These are phyloP conservation scores for Thecamonas trahens DNA, from an alignment of 78 protist genomes.

Conservation along the genomic window DNA sequence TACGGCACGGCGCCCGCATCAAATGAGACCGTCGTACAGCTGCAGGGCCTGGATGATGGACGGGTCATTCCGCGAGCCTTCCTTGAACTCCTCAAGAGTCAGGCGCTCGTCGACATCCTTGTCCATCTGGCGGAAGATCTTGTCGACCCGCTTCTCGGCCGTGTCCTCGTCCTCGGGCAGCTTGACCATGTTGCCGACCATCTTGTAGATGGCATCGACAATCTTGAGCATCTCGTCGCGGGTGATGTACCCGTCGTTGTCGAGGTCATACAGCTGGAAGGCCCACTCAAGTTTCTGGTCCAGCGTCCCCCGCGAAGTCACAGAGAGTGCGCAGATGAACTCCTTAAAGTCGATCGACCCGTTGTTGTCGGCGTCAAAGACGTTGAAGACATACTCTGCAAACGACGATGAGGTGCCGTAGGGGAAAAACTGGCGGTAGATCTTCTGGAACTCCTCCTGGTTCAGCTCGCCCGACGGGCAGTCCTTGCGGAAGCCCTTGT, in stretches of 20 bases:
- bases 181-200: constrained; percentile 9
- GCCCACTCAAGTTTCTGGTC: constrained; percentile 40
- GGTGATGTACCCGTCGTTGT: constrained; percentile 22
- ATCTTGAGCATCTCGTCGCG: constrained; percentile 14
- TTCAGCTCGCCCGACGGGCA: constrained; percentile 26
- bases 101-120: constrained; percentile 5
- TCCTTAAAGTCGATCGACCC: constrained; percentile 16
- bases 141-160: constrained; percentile 26
- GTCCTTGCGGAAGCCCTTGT: constrained; percentile 16
- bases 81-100: neutral
- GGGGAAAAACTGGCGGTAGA: constrained; percentile 14
- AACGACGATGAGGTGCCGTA: constrained; percentile 1
- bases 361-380: constrained; percentile 5
- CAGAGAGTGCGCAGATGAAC: constrained; percentile 19
- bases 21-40: constrained; percentile 10
- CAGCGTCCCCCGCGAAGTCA: constrained; percentile 14
- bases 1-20: too few species aligned
- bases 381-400: constrained; percentile 16
- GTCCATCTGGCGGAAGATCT: constrained; percentile 17
- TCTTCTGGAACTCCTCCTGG: neutral
- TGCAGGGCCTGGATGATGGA: constrained; percentile 9
- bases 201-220: constrained; percentile 13
- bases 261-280: constrained; percentile 18
- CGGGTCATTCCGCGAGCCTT: constrained; percentile 3
- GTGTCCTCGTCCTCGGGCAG: constrained; percentile 17